These are phyloP conservation scores for Thuja plicata DNA, from an alignment of 83 land plant species.

Conservation along the genomic window DNA sequence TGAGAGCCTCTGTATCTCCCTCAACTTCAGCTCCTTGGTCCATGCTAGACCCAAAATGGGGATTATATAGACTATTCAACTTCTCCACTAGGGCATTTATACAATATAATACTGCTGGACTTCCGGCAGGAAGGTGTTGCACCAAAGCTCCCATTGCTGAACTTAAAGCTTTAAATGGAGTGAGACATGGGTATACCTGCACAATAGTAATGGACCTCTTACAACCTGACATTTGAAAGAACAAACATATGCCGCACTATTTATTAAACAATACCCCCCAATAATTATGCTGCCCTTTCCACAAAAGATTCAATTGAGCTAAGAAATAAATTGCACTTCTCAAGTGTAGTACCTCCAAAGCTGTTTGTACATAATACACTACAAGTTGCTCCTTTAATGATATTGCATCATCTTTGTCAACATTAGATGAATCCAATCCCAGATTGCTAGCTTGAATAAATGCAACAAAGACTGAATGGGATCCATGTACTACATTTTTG, in stretches of 20 bases:
- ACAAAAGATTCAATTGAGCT: background rate
- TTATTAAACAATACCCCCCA: background rate
- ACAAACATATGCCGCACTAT: background rate
- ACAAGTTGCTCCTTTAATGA: conserved; percentile 77
- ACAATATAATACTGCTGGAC: conserved; percentile 77
- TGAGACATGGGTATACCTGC: conserved; percentile 77
- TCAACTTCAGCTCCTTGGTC: conserved; percentile 39
- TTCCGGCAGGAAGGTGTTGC: conserved; percentile 85
- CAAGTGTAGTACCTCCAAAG: conserved; percentile 67
- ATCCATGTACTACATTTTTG: conserved; percentile 60
- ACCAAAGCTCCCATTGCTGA: conserved; percentile 85
- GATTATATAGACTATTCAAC: conserved; percentile 30
- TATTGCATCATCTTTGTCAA: conserved; percentile 31
- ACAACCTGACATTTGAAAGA: background rate
- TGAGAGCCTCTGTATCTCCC: conserved; percentile 51
- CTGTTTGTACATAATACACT: conserved; percentile 73
- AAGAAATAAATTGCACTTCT: background rate
- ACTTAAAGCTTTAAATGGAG: conserved; percentile 81
- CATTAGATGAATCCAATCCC: conserved; percentile 26
- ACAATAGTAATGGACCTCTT: conserved; percentile 9
- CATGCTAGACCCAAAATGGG: conserved; percentile 16
- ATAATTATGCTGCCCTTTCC: background rate
- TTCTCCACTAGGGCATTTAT: conserved; percentile 60
- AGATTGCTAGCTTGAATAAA: conserved; percentile 46
- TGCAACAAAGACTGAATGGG: conserved; percentile 78